phyloP scores from a whole-genome alignment of 2,329 filamentous ascomycete genomes.

The Capronia coronata region DNA sequence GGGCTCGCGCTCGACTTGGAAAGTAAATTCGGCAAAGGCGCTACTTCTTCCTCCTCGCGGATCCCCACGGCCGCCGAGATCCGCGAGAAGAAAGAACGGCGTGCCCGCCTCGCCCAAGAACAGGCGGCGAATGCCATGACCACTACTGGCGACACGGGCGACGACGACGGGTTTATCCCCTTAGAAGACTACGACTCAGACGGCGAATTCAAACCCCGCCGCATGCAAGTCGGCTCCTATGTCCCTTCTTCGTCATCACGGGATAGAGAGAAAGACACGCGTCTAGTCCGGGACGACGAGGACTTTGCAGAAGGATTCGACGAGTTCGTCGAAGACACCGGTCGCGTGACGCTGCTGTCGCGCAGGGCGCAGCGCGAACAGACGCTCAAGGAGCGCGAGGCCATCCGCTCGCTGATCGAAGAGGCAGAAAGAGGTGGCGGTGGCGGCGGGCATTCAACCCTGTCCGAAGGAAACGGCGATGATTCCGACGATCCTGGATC shows the following conservation, averaged over 20 bases:
- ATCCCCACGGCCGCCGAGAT: conserved; percentile 84
- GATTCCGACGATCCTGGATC: neutral
- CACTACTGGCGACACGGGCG: too few species aligned
- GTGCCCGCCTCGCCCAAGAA: conserved; percentile 71
- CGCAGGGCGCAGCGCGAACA: conserved; percentile 51
- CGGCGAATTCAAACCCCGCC: conserved; percentile 27
- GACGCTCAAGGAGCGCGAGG: conserved; percentile 45
- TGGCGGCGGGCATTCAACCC: neutral
- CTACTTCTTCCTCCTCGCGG: conserved; percentile 33
- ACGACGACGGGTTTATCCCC: conserved; percentile 37
- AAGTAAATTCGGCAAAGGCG: conserved; percentile 43
- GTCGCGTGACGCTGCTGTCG: conserved; percentile 71
- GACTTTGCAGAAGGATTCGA: conserved; percentile 92
- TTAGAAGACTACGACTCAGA: conserved; percentile 32
- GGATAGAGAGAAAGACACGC: conserved; percentile 60
- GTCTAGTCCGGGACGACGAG: conserved; percentile 79
- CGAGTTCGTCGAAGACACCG: conserved; percentile 73
- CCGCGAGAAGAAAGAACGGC: conserved; percentile 79
- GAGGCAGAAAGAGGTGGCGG: conserved; percentile 61
- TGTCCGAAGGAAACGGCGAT: neutral
- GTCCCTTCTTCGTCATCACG: conserved; percentile 11
- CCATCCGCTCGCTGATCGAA: conserved; percentile 78
- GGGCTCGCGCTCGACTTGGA: conserved; percentile 39
- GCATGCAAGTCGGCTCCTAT: conserved; percentile 31
- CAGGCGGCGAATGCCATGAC: conserved; percentile 33